Percentiles rank a stretch among this genome's conserved stretches.
These are phyloP conservation scores for Mycena albidolilacea DNA, from an alignment of 768 basidiomycete species.

Conservation along the genomic window DNA sequence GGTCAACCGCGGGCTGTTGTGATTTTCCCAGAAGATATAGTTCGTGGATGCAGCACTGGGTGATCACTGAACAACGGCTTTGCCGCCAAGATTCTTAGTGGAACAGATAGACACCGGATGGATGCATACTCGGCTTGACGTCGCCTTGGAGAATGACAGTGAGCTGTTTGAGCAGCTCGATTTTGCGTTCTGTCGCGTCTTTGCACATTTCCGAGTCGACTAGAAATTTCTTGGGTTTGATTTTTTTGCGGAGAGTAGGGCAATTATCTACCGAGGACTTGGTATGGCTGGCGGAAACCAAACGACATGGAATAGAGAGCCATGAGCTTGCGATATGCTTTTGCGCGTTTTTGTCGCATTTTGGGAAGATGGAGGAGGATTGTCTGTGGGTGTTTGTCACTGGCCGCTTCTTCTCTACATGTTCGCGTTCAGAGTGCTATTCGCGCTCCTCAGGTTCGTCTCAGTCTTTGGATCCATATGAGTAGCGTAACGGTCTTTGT, in stretches of 20 bases:
- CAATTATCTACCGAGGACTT: conserved; percentile 80
- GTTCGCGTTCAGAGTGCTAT: conserved; percentile 27
- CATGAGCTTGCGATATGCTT: conserved; percentile 96
- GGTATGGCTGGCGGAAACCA: conserved; percentile 94
- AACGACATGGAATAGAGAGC: conserved; percentile 88
- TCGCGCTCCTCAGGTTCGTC: conserved; percentile 41
- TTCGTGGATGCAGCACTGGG: conserved; percentile 96
- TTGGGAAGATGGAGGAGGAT: conserved; percentile 38
- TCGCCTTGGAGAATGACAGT: conserved; percentile 85
- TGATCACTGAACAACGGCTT: conserved; percentile 88
- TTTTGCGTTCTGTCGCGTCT: conserved; percentile 74
- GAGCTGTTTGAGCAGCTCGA: conserved; percentile 85
- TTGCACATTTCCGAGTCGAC: conserved; percentile 92
- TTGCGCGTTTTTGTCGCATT: conserved; percentile 97
- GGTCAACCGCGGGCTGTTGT: conserved; percentile 83
- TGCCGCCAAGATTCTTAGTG: conserved; percentile 54
- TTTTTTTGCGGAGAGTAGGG: conserved; percentile 26
- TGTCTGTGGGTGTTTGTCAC: conserved; percentile 35
- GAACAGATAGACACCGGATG: conserved; percentile 12
- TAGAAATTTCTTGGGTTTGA: conserved; percentile 48
- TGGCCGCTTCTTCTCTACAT: conserved; percentile 7
- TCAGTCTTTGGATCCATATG: not conserved
- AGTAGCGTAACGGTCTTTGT: conserved; percentile 34
- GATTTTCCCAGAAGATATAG: conserved; percentile 87
- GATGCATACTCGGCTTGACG: conserved; percentile 89